Evolutionary conservation across 1,284 basidiomycete genomes (phyloP), one percentile per base, ranked within the genome.

Genomic region (Ceratobasidium sp.): DNA sequence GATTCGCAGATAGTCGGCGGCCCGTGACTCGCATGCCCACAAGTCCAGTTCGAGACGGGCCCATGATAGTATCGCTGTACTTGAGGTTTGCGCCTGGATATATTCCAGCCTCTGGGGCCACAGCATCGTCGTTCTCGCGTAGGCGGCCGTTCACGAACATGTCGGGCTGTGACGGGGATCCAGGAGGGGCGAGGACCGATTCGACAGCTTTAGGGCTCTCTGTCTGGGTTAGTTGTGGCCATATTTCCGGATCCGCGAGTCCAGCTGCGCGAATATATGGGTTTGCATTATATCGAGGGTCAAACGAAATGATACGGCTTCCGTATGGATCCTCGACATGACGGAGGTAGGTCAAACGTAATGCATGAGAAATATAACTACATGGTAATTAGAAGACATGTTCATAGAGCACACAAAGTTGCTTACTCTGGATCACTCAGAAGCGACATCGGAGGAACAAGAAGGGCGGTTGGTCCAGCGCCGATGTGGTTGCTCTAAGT

Each of bases 61-160:
- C 92, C 87, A 96, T 91, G 81, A 97, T 97, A 0, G 95, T 97
- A 80, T 92, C 90, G 4, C 92, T 93, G 82, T 96, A 92, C 80
- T 91, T 93, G 78, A 97, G 86, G 0, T 86, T 85, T 0, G 90
- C 89, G 20, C 81, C 82, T 35, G 79, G 79, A 35, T 76, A 76
- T 45, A 79, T 67, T 13, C 76, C 78, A 75, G 74, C 60, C 42
- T 76, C 76, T n/a, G 61, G 65, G 39, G 23, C 77, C 47, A 37
- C 42, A 26, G 33, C 20, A 64, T 74, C 71, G 8, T 74, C 71
- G 35, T 65, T 65, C 31, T 71, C 63, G 92, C 90, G 79, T 17
- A 37, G 58, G 49, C 67, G 65, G 53, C 77, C 47, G 69, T 58
- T 73, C 75, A 58, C 64, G 42, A 65, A 73, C 69, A 73, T 31